These are phyloP conservation scores for Xylariaceae sp. DNA, from an alignment of 2,329 filamentous ascomycete genomes.

Conservation along the genomic window DNA sequence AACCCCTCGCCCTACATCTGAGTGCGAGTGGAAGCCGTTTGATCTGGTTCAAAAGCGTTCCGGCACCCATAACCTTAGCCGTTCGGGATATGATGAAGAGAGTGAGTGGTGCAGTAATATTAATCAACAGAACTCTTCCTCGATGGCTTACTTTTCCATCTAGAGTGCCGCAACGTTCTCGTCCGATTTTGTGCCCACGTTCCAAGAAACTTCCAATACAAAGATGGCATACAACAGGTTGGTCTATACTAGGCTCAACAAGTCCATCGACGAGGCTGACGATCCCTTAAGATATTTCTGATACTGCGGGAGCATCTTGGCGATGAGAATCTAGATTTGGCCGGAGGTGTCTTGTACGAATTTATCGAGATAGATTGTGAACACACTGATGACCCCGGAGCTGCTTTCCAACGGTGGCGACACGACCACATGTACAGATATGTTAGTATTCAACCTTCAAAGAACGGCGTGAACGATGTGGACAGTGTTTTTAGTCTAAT, in stretches of 20 bases:
- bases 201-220: constrained; percentile 54
- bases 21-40: constrained; percentile 27
- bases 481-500: constrained; percentile 1
- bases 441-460: constrained; percentile 37
- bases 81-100: constrained; percentile 39
- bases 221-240: constrained; percentile 52
- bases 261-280: constrained; percentile 13
- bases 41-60: constrained; percentile 32
- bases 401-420: constrained; percentile 55
- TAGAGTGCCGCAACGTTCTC: constrained; percentile 55
- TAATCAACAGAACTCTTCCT: neutral
- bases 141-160: constrained; percentile 7
- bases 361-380: constrained; percentile 54
- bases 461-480: no score
- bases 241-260: constrained; percentile 23
- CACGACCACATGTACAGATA: constrained; percentile 53
- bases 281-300: constrained; percentile 46
- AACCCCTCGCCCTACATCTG: constrained; percentile 8
- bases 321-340: constrained; percentile 52
- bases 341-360: constrained; percentile 54
- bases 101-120: constrained; percentile 35
- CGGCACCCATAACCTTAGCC: constrained; percentile 33
- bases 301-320: constrained; percentile 52
- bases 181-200: constrained; percentile 52
- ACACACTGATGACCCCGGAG: constrained; percentile 52